phyloP scores from a whole-genome alignment of 495 filamentous ascomycete genomes.

The Aspergillus coremiiformis region DNA sequence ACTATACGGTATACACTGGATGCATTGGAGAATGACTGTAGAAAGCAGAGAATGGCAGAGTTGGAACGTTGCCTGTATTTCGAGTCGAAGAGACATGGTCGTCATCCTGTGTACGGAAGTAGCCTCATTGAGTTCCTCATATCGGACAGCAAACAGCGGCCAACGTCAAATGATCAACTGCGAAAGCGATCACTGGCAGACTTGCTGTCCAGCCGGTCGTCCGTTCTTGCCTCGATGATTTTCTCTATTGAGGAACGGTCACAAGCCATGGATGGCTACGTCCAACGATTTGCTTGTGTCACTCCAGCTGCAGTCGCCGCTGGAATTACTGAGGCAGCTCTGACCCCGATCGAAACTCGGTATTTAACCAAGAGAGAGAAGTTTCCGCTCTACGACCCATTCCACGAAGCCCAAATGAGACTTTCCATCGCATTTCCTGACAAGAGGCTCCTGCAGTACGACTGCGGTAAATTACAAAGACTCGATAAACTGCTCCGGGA shows the following conservation, averaged over 20 bases:
- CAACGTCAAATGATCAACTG: constrained; percentile 32
- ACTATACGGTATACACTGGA: constrained; percentile 61
- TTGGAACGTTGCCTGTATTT: constrained; percentile 73
- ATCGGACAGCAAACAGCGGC: constrained; percentile 46
- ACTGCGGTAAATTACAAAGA: constrained; percentile 93
- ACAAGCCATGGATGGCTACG: constrained; percentile 58
- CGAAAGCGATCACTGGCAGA: constrained; percentile 47
- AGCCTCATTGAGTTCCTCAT: constrained; percentile 65
- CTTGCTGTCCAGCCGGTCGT: constrained; percentile 67
- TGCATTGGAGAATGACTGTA: constrained; percentile 62
- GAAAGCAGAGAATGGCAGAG: constrained; percentile 68
- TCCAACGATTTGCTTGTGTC: constrained; percentile 83
- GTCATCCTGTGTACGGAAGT: constrained; percentile 72
- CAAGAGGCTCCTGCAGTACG: constrained; percentile 89
- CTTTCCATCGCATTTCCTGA: constrained; percentile 96
- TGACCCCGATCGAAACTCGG: constrained; percentile 59
- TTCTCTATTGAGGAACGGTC: constrained; percentile 66
- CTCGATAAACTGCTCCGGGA: constrained; percentile 81
- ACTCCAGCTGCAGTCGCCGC: constrained; percentile 80
- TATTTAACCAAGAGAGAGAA: constrained; percentile 41
- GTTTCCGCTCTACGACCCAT: constrained; percentile 64
- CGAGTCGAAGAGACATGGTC: constrained; percentile 72
- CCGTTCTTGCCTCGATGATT: constrained; percentile 63
- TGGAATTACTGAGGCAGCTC: constrained; percentile 60
- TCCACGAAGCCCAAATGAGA: constrained; percentile 89